Base-by-base conservation (phyloP, 2,329 filamentous ascomycete species). In the Clonostachys chloroleuca region DNA sequence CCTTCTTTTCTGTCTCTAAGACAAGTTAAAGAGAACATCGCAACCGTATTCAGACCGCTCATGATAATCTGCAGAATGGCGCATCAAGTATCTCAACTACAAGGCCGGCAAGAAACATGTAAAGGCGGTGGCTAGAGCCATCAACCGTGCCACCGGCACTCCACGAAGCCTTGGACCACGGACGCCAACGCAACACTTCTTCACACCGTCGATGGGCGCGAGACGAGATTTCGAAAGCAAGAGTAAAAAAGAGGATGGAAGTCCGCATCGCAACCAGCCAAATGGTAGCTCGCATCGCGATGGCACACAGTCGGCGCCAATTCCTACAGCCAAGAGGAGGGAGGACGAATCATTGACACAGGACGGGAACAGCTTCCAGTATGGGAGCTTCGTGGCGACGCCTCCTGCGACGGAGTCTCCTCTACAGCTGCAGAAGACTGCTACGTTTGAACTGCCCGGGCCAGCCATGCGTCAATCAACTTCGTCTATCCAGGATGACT, bases 101-200 rank as follows among this genome's bases (percentile, higher is more conserved):
- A 96, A 95, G 77, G 84, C 84, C 48, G 92, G 91, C 51, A 97
- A 97, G 72, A 96, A 96, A 71, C 86, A 91, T 63, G 78, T 97
- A 66, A 97, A 96, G 67, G 84, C 83, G 48, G 84, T 96, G 45
- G 70, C 78, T 20, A 81, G 86, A 51, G 89, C 90, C 49, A 78
- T 94, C 51, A 76, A 80, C 71, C 68, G 81, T 71, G 66, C 81
- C 62, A 72, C 78, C 50, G 65, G 72, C 49, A 78, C 80, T 1
- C 79, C 83, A 12, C 42, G 46, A 33, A 43, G 20, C 17, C 16
- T 30, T 13, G 6, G 20, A 30, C 34, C 17, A 8, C 24, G 24
- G 9, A 30, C 35, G n/a, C 47, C 45, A 34, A 62, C 63, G 3
- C 59, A 62, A 6, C 59, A 62, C 34, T 62, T 62, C 45, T 58